Percentiles rank a stretch among this genome's conserved stretches.
Evolutionary conservation across 2,329 filamentous ascomycete species (phyloP).

Genomic region (Penicillium verrucosum): DNA sequence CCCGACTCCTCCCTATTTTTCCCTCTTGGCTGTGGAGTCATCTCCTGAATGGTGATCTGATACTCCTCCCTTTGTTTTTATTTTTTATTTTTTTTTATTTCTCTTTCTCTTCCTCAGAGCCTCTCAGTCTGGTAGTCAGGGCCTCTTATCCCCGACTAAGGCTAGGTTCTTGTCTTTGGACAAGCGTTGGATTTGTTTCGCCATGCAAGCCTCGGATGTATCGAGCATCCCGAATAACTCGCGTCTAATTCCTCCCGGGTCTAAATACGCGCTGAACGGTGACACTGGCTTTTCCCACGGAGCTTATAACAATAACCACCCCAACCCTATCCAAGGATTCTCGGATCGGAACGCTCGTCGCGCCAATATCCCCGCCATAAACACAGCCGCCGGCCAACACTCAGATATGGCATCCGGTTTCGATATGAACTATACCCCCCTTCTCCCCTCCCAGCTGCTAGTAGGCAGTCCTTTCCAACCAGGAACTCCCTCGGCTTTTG

Average conservation of each 20-base stretch:
- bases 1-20: slow-evolving; percentile 6
- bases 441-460: slow-evolving; percentile 89
- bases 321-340: slow-evolving; percentile 65
- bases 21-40: slow-evolving; percentile 3
- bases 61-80: slow-evolving; percentile 57
- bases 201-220: slow-evolving; percentile 82
- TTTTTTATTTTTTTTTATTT: slow-evolving; percentile 16
- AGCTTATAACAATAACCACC: slow-evolving; percentile 80
- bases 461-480: slow-evolving; percentile 96
- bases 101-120: neutral
- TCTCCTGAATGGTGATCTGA: slow-evolving; percentile 25
- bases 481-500: slow-evolving; percentile 84
- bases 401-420: slow-evolving; percentile 81
- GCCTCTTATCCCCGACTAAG: slow-evolving; percentile 1
- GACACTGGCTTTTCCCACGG: slow-evolving; percentile 89
- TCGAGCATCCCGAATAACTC: slow-evolving; percentile 55
- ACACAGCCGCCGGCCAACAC: slow-evolving; percentile 65
- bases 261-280: slow-evolving; percentile 61
- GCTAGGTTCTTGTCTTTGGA: slow-evolving; percentile 17
- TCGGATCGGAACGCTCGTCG: slow-evolving; percentile 82
- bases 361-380: slow-evolving; percentile 83
- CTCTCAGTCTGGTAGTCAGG: slow-evolving; percentile 7
- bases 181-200: slow-evolving; percentile 47
- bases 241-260: slow-evolving; percentile 71
- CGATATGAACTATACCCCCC: slow-evolving; percentile 97